phyloP scores from a whole-genome alignment of 1,139 yeast genomes.

The Yamadazyma pseudoaaseri region DNA sequence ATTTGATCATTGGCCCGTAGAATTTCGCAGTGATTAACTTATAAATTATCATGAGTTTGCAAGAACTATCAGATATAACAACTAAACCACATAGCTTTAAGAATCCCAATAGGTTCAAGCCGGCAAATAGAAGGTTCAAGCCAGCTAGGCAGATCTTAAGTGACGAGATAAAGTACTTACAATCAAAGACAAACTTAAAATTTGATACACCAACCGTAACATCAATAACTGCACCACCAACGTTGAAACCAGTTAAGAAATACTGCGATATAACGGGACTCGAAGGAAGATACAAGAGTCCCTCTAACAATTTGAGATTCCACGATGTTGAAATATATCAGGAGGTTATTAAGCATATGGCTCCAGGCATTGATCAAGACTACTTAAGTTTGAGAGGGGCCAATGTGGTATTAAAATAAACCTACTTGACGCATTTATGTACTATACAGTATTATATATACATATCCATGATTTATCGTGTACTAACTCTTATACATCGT shows the following conservation, averaged over 20 bases:
- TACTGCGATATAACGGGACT: slow-evolving; percentile 96
- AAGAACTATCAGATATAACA: slow-evolving; percentile 32
- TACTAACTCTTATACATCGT: slow-evolving; percentile 3
- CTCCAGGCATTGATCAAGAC: slow-evolving; percentile 92
- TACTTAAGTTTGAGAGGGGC: slow-evolving; percentile 87
- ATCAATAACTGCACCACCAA: slow-evolving; percentile 83
- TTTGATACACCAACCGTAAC: slow-evolving; percentile 57
- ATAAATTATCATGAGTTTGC: background rate
- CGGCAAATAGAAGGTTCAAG: slow-evolving; percentile 65
- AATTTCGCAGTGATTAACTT: background rate
- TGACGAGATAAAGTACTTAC: slow-evolving; percentile 72
- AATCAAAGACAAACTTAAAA: slow-evolving; percentile 36
- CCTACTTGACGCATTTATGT: too few species aligned
- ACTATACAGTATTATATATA: too few species aligned
- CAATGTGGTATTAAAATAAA: slow-evolving; percentile 68
- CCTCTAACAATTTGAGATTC: slow-evolving; percentile 74
- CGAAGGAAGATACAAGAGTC: slow-evolving; percentile 73
- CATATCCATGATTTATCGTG: too few species aligned
- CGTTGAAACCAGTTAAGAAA: slow-evolving; percentile 72
- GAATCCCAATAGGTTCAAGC: slow-evolving; percentile 40
- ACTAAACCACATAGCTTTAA: slow-evolving; percentile 55
- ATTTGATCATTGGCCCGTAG: too few species aligned
- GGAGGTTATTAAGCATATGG: slow-evolving; percentile 71
- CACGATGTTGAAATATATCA: slow-evolving; percentile 84
- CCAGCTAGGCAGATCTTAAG: slow-evolving; percentile 71